These are phyloP conservation scores for Geranium brycei DNA, from an alignment of 345 rosid species.

Conservation along the genomic window DNA sequence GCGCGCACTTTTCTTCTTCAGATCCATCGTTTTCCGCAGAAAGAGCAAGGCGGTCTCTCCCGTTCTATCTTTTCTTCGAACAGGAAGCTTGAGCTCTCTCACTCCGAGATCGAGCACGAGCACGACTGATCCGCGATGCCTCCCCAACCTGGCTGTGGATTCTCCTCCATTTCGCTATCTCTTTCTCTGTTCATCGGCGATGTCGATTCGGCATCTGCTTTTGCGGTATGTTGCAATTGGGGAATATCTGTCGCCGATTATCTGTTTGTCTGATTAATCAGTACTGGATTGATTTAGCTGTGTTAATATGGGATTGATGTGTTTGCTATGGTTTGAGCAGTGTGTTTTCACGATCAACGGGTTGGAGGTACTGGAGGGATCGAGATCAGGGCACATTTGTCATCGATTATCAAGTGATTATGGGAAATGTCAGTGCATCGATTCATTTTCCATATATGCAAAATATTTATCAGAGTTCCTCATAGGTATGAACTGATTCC, in stretches of 20 bases:
- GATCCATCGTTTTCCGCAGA: no score
- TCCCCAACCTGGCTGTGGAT: conserved; percentile 16
- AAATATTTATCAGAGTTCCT: no score
- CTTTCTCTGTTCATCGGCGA: no score
- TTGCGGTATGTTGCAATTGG: conserved; percentile 27
- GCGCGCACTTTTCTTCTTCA: background rate
- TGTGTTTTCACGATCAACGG: conserved; percentile 87
- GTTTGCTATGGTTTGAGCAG: conserved; percentile 32
- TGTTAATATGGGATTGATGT: conserved; percentile 1
- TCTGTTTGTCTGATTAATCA: no score
- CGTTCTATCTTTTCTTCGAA: no score
- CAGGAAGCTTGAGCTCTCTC: conserved; percentile 9
- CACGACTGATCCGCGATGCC: background rate
- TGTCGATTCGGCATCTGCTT: conserved; percentile 61
- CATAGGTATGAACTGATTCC: no score
- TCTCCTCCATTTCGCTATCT: conserved; percentile 36
- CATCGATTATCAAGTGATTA: conserved; percentile 81
- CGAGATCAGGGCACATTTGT: conserved; percentile 86
- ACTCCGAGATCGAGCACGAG: background rate
- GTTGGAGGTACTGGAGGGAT: conserved; percentile 92
- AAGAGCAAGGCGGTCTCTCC: no score
- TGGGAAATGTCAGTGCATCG: no score
- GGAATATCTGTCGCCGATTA: no score
- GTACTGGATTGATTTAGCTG: no score
- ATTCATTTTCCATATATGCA: no score